A percentile compares a stretch with the other conserved stretches of the same genome.
These are phyloP conservation scores for Alternaria alternata DNA, from an alignment of 2,329 filamentous ascomycete genomes.

Conservation along the genomic window DNA sequence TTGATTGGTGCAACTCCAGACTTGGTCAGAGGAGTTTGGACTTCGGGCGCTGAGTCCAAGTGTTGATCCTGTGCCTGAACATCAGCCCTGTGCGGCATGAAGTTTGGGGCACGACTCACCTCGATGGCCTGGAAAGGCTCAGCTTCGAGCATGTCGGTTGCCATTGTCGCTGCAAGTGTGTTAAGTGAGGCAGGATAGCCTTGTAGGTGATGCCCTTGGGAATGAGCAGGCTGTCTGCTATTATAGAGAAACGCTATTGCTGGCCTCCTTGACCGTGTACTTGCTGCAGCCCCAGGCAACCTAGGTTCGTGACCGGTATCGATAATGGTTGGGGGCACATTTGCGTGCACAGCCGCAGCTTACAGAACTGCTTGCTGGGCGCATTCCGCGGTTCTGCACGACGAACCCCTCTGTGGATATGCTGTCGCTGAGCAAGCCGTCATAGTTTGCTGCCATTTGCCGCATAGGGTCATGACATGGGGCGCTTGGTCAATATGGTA, in stretches of 20 bases:
- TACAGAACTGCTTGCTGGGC: neutral
- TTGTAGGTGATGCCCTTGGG: slow-evolving; percentile 26
- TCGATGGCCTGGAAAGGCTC: slow-evolving; percentile 28
- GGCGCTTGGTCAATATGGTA: neutral
- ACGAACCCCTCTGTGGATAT: neutral
- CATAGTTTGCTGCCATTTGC: neutral
- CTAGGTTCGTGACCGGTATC: slow-evolving; percentile 14
- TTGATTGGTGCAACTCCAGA: slow-evolving; percentile 34
- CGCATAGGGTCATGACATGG: neutral
- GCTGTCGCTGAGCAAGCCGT: neutral
- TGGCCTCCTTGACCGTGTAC: slow-evolving; percentile 36
- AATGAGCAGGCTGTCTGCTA: slow-evolving; percentile 27
- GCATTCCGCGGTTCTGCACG: neutral
- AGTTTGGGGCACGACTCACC: slow-evolving; percentile 28
- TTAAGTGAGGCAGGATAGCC: slow-evolving; percentile 27
- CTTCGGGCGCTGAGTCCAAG: slow-evolving; percentile 17
- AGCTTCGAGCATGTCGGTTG: slow-evolving; percentile 23
- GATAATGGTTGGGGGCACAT: slow-evolving; percentile 13
- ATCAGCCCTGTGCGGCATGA: slow-evolving; percentile 36
- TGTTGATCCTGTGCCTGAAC: slow-evolving; percentile 26
- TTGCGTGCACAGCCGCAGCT: slow-evolving; percentile 35
- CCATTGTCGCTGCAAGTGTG: slow-evolving; percentile 26
- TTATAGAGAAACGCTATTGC: slow-evolving; percentile 33
- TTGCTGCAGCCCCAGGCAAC: slow-evolving; percentile 29
- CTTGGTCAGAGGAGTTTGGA: slow-evolving; percentile 32